Evolutionary conservation across 176 grass and related monocot species (phyloP).

Genomic region (Oryza coarctata): DNA sequence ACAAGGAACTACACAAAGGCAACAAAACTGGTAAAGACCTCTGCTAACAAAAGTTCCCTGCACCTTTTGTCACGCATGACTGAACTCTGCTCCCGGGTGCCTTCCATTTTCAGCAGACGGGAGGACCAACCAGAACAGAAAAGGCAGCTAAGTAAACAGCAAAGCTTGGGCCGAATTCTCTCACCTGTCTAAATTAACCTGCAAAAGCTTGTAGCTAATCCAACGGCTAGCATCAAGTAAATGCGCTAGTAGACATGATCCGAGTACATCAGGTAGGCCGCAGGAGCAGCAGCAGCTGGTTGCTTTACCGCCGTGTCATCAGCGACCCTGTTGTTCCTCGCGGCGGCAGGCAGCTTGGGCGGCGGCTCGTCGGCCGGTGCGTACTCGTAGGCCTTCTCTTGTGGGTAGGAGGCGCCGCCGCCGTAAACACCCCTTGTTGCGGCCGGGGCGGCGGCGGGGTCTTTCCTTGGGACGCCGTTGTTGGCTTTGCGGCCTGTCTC

Average conservation of each 20-base stretch:
- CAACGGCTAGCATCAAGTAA: background rate
- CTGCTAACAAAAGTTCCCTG: background rate
- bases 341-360: background rate
- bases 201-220: background rate
- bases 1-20: background rate
- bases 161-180: too few relatives aligned
- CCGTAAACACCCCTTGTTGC: background rate
- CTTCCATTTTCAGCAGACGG: background rate
- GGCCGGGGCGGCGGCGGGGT: background rate
- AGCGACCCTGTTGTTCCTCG: background rate
- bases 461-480: background rate
- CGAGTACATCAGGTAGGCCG: background rate
- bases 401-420: too few relatives aligned
- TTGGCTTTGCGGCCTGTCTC: constrained; percentile 5
- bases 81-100: background rate
- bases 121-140: background rate
- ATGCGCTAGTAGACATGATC: background rate
- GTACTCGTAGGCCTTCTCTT: too few relatives aligned
- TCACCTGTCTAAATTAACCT: too few relatives aligned
- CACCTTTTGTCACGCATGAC: background rate
- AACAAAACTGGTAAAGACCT: background rate
- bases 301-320: background rate
- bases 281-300: background rate
- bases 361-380: background rate
- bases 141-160: background rate